Conservation (phyloP, 768 basidiomycete genomes). For the Pulveroboletus sp. region DNA sequence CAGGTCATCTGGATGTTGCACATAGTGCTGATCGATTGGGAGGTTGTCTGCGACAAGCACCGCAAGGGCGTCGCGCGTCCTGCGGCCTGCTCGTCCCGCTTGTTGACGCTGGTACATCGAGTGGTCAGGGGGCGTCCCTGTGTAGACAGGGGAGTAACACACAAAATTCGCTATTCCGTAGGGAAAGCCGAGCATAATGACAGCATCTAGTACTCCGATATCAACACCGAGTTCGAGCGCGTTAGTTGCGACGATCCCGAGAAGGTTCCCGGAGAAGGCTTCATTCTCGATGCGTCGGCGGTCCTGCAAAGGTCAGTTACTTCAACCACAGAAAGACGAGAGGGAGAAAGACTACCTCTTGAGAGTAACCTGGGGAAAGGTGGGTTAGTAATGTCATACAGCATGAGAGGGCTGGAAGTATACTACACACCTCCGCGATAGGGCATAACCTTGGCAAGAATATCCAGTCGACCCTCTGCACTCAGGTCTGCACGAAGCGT, state of each 20-base stretch:
- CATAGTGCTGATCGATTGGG: conserved; percentile 75
- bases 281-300: conserved; percentile 81
- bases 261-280: conserved; percentile 78
- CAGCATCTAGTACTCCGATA: conserved; percentile 84
- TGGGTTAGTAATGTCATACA: neutral
- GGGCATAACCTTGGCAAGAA: conserved; percentile 71
- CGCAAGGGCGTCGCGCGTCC: conserved; percentile 75
- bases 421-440: conserved; percentile 71
- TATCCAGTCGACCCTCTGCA: conserved; percentile 72
- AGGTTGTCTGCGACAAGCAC: conserved; percentile 67
- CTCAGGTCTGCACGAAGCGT: conserved; percentile 67
- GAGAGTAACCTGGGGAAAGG: conserved; percentile 59
- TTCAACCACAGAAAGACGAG: neutral
- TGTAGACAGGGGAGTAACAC: conserved; percentile 20
- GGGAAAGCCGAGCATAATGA: conserved; percentile 88
- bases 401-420: neutral
- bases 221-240: conserved; percentile 92
- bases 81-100: conserved; percentile 82
- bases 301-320: conserved; percentile 45
- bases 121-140: neutral
- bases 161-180: conserved; percentile 79
- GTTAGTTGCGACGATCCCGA: conserved; percentile 88
- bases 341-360: conserved; percentile 42
- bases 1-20: conserved; percentile 64
- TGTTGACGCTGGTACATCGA: conserved; percentile 66